Evolutionary conservation across 768 basidiomycete genomes (phyloP).

Genomic region (Tylopilus plumbeoviolaceoides): DNA sequence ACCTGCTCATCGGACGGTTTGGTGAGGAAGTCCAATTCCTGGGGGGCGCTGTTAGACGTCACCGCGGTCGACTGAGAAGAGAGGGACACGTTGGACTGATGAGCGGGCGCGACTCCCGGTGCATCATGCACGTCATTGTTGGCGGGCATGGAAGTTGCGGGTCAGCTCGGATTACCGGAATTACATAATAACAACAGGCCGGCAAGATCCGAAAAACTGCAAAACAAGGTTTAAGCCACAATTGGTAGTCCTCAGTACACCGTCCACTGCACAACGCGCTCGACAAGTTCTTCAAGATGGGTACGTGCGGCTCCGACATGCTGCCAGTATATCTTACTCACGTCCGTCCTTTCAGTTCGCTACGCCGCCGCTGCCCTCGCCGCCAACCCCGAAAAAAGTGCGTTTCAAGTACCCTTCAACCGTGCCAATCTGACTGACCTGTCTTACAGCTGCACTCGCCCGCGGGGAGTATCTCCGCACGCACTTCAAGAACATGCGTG

Average conservation of each 20-base stretch:
- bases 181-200: background rate
- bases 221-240: conserved; percentile 33
- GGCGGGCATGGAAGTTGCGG: conserved; percentile 21
- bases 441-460: conserved; percentile 72
- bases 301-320: conserved; percentile 39
- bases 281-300: conserved; percentile 57
- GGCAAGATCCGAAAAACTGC: conserved; percentile 29
- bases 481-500: conserved; percentile 99
- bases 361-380: conserved; percentile 88
- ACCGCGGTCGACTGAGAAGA: conserved; percentile 29
- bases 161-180: background rate
- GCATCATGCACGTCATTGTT: conserved; percentile 28
- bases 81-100: conserved; percentile 26
- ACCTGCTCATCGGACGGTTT: conserved; percentile 30
- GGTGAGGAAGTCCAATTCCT: conserved; percentile 21
- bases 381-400: conserved; percentile 94
- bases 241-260: conserved; percentile 52
- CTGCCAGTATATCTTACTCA: conserved; percentile 12
- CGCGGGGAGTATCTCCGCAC: conserved; percentile 97
- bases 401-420: conserved; percentile 28
- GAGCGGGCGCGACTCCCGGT: conserved; percentile 14
- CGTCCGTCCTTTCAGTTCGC: conserved; percentile 56
- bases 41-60: conserved; percentile 21
- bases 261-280: conserved; percentile 32
- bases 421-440: conserved; percentile 9